Conservation (phyloP, 2,329 filamentous ascomycete species). For the Cladophialophora psammophila region DNA sequence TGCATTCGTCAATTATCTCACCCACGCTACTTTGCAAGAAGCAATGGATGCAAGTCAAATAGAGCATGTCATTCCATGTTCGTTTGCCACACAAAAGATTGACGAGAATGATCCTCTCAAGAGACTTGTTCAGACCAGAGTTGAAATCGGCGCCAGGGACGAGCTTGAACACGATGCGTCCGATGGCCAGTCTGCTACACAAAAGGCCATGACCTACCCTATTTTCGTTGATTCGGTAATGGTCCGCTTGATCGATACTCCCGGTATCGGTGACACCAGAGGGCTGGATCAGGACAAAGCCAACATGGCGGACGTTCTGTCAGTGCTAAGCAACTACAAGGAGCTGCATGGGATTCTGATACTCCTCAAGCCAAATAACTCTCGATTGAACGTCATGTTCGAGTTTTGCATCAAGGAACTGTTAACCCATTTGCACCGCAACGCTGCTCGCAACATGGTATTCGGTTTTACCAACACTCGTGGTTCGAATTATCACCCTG, state of each 20-base stretch:
- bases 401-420: constrained; percentile 53
- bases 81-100: constrained; percentile 48
- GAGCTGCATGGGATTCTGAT: constrained; percentile 54
- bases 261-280: constrained; percentile 53
- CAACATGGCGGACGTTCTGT: constrained; percentile 53
- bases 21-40: constrained; percentile 48
- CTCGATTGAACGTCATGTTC: constrained; percentile 50
- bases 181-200: constrained; percentile 49
- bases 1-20: constrained; percentile 57
- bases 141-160: constrained; percentile 44
- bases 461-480: constrained; percentile 57
- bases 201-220: constrained; percentile 46
- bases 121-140: constrained; percentile 42
- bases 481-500: constrained; percentile 52
- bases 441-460: constrained; percentile 51
- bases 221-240: constrained; percentile 43
- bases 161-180: constrained; percentile 46
- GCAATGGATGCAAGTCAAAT: constrained; percentile 45
- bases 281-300: constrained; percentile 48
- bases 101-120: constrained; percentile 40
- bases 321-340: constrained; percentile 46
- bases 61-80: constrained; percentile 51
- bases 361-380: constrained; percentile 52
- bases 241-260: constrained; percentile 54
- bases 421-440: constrained; percentile 50